Conservation (phyloP, 768 basidiomycete species). For the Russula vinacea region DNA sequence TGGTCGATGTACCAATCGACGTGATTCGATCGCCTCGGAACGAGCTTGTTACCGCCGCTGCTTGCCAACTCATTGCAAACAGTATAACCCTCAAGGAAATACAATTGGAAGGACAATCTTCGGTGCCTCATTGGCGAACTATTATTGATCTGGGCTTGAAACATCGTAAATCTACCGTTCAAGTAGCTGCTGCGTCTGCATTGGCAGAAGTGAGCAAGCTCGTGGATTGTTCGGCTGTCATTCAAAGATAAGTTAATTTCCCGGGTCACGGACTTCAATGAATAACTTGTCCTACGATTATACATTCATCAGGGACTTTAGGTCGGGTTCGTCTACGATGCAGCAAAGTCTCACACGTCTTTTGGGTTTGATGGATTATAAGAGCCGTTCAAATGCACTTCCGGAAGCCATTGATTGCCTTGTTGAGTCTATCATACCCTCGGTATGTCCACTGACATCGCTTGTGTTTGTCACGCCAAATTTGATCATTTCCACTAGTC, state of each 20-base stretch:
- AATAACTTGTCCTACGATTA: slow-evolving; percentile 18
- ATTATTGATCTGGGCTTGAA: slow-evolving; percentile 72
- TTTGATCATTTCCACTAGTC: slow-evolving; percentile 35
- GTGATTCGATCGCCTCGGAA: slow-evolving; percentile 62
- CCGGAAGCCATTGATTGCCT: slow-evolving; percentile 55
- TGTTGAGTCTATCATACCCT: slow-evolving; percentile 50
- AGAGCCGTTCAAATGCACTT: slow-evolving; percentile 51
- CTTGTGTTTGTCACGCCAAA: slow-evolving; percentile 24
- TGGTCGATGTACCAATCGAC: slow-evolving; percentile 56
- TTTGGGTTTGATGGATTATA: slow-evolving; percentile 68
- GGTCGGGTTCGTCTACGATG: slow-evolving; percentile 46
- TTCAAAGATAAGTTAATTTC: slow-evolving; percentile 66
- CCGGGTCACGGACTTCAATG: not conserved
- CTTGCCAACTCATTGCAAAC: slow-evolving; percentile 66
- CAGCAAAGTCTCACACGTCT: slow-evolving; percentile 74
- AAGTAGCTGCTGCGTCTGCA: slow-evolving; percentile 72
- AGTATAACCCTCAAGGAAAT: slow-evolving; percentile 60
- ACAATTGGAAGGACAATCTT: slow-evolving; percentile 40
- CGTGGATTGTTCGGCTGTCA: slow-evolving; percentile 57
- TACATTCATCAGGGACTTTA: slow-evolving; percentile 66
- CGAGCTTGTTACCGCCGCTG: slow-evolving; percentile 65
- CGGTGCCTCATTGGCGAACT: slow-evolving; percentile 60
- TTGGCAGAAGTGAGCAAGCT: slow-evolving; percentile 68
- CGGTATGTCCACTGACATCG: slow-evolving; percentile 44
- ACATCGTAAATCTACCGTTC: slow-evolving; percentile 59